phyloP scores from a whole-genome alignment of 495 filamentous ascomycete genomes.

The Glonium stellatum region DNA sequence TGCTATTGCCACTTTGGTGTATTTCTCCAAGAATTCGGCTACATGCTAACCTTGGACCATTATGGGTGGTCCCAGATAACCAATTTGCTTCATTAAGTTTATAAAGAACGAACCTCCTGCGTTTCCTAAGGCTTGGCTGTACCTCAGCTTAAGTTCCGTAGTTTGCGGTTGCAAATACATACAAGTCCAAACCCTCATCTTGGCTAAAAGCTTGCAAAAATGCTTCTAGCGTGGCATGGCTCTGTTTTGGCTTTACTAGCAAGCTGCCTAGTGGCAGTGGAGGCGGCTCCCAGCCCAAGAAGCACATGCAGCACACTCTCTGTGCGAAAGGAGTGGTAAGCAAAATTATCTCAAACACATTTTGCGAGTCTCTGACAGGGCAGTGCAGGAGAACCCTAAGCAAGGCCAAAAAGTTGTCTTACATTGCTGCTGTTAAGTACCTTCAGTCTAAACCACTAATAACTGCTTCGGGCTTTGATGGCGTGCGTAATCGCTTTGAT shows the following conservation, averaged over 20 bases:
- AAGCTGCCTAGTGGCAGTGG: not conserved
- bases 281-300: not conserved
- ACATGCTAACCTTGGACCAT: no score
- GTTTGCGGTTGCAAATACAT: not conserved
- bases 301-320: not conserved
- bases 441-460: not conserved
- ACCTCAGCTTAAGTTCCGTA: not conserved
- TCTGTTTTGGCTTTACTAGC: not conserved
- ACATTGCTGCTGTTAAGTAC: slow-evolving; percentile 1
- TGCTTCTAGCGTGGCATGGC: not conserved
- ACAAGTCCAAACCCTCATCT: not conserved
- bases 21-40: not conserved
- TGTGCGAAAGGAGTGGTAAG: slow-evolving; percentile 2
- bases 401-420: not conserved
- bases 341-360: not conserved
- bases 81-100: not conserved
- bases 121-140: not conserved
- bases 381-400: not conserved
- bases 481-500: slow-evolving; percentile 3
- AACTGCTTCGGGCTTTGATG: not conserved
- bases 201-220: not conserved
- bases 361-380: not conserved
- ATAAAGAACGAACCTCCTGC: not conserved
- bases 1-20: not conserved
- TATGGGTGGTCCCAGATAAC: not conserved